A percentile compares a stretch with the other conserved stretches of the same genome.
Conservation (phyloP, 108 stramenopile genomes). For the Cyclostephanos invisitatus region DNA sequence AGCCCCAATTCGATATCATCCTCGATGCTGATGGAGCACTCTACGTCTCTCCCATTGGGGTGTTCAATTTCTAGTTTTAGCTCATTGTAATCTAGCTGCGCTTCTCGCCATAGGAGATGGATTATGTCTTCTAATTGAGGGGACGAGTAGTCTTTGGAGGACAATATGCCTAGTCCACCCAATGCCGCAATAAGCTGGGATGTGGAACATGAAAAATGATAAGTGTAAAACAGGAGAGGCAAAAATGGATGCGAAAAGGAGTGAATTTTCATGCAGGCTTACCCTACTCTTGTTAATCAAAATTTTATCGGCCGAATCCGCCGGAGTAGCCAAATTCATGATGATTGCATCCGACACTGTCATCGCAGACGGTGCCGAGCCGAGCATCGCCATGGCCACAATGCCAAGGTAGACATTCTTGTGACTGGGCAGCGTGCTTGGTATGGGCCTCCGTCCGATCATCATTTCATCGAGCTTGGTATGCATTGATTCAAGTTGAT, state of each 20-base stretch:
- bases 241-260: background rate
- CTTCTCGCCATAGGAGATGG: conserved; percentile 38
- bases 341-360: conserved; percentile 66
- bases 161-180: conserved; percentile 14
- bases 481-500: conserved; percentile 49
- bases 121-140: conserved; percentile 33
- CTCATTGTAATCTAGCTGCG: conserved; percentile 22
- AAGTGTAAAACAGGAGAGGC: background rate
- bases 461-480: conserved; percentile 49
- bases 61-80: conserved; percentile 8
- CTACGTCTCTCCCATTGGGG: conserved; percentile 34
- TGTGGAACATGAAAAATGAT: background rate
- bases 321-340: conserved; percentile 68
- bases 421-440: conserved; percentile 74
- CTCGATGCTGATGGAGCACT: conserved; percentile 19
- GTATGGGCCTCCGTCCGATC: conserved; percentile 78
- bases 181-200: conserved; percentile 36
- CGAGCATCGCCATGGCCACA: conserved; percentile 62
- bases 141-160: conserved; percentile 9
- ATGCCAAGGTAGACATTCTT: conserved; percentile 71
- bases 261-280: conserved; percentile 29
- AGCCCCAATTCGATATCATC: conserved; percentile 66
- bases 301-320: conserved; percentile 58
- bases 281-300: conserved; percentile 73
- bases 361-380: conserved; percentile 67